A percentile compares a stretch with the other conserved stretches of the same genome.
These are phyloP conservation scores for Porodaedalea pini DNA, from an alignment of 1,284 basidiomycete genomes.

Conservation along the genomic window DNA sequence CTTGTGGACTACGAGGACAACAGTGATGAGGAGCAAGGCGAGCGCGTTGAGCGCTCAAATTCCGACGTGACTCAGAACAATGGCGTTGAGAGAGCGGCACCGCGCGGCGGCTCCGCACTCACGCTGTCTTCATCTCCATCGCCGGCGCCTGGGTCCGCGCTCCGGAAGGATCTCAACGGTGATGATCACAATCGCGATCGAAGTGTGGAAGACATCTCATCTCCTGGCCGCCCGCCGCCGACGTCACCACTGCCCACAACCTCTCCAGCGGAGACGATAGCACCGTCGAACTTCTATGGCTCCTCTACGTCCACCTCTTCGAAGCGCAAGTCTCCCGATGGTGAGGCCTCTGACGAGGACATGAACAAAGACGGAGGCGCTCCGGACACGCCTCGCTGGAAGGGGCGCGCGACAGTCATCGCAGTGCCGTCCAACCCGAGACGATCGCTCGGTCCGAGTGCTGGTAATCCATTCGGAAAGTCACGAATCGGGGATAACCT, in stretches of 20 bases:
- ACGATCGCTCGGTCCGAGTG: background rate
- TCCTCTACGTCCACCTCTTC: constrained; percentile 21
- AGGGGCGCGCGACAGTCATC: background rate
- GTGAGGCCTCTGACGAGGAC: constrained; percentile 28
- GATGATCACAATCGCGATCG: background rate
- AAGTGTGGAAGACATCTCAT: background rate
- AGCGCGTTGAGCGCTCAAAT: constrained; percentile 7
- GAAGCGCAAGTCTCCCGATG: constrained; percentile 41
- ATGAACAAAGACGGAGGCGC: too few relatives aligned
- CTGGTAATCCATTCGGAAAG: constrained; percentile 4
- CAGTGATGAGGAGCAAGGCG: constrained; percentile 19
- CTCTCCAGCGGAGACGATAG: constrained; percentile 30
- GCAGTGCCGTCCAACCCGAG: background rate
- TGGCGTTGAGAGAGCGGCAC: background rate
- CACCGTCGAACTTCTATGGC: constrained; percentile 47
- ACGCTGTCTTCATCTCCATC: constrained; percentile 4
- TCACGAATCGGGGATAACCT: constrained; percentile 1
- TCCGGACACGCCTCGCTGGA: background rate
- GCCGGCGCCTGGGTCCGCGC: background rate
- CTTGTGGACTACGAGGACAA: constrained; percentile 19
- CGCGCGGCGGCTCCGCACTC: background rate
- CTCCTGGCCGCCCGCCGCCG: constrained; percentile 16
- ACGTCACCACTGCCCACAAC: constrained; percentile 26
- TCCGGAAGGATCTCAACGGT: background rate
- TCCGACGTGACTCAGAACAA: constrained; percentile 2